A percentile compares a stretch with the other conserved stretches of the same genome.
Conservation (phyloP, 768 basidiomycete genomes). For the Tulasnella sp. region DNA sequence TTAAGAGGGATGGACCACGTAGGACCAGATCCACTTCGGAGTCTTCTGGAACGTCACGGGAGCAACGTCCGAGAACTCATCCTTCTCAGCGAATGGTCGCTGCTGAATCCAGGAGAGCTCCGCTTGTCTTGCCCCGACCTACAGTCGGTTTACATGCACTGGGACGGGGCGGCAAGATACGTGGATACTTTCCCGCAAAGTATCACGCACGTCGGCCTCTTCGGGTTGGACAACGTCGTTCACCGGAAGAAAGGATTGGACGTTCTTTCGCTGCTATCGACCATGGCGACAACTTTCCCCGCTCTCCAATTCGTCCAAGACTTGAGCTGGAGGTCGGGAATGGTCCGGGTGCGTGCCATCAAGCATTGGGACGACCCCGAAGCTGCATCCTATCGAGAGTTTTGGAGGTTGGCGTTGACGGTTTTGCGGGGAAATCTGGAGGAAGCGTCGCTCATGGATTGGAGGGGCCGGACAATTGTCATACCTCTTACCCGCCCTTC, state of each 20-base stretch:
- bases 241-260: background rate
- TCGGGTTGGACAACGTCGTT: background rate
- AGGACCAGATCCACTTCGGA: background rate
- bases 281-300: background rate
- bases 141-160: background rate
- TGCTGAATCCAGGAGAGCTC: background rate
- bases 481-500: background rate
- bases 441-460: background rate
- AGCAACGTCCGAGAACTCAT: background rate
- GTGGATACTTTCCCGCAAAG: background rate
- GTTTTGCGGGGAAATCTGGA: background rate
- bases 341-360: background rate
- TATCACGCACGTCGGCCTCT: conserved; percentile 1
- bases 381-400: background rate
- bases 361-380: conserved; percentile 6
- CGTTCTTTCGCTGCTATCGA: background rate
- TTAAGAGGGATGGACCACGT: conserved; percentile 6
- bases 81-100: conserved; percentile 10
- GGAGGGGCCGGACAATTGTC: background rate
- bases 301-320: background rate
- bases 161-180: background rate
- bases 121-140: background rate
- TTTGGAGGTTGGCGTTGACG: background rate
- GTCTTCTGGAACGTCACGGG: conserved; percentile 1
- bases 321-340: background rate